Evolutionary conservation across 2,329 filamentous ascomycete species (phyloP), one percentile per base, ranked within the genome.

Genomic region (Colletotrichum sublineola): DNA sequence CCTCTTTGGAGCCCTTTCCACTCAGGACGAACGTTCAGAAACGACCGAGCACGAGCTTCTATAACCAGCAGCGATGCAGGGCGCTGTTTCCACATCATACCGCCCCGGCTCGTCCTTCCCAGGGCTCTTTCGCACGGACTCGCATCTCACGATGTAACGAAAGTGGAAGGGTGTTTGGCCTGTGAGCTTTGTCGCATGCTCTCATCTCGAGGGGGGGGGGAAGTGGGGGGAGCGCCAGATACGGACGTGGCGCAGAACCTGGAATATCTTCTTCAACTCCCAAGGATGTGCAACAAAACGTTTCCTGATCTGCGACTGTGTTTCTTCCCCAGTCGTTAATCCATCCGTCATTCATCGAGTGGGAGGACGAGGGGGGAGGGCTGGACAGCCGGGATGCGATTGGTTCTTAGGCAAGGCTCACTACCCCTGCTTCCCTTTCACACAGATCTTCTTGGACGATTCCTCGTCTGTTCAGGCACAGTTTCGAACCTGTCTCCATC

Each of bases 401-500:
- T 73, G 70, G 70, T 24, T 33, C 31, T 8, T 52, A 40, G n/a
- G 40, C 18, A 65, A 63, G 48, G n/a, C 44, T 52, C 38, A 38
- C 18, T 18, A 69, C 55, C 65, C 46, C 36, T 31, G 40, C 33
- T 33, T 15, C 44, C 18, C 50, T 36, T n/a, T 38, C 58, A 68
- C 58, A 71, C 44, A 58, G 65, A 71, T 58, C 69, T 60, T 72
- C 69, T 33, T 60, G 40, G 31, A 52, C 64, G 50, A 57, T 68
- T 44, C 46, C 69, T 24, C 68, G 48, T 69, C 46, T 40, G 66
- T 48, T 38, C 50, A 46, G 70, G 58, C 33, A 46, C 33, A 52
- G 66, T 73, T 73, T 73, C 70, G 70, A 62, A 57, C 53, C 56
- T 40, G 70, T 61, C 66, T 70, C 66, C 70, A 65, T 70, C 66